Evolutionary conservation across 179 eudicot genomes (phyloP).

Genomic region (Actinidia arguta): DNA sequence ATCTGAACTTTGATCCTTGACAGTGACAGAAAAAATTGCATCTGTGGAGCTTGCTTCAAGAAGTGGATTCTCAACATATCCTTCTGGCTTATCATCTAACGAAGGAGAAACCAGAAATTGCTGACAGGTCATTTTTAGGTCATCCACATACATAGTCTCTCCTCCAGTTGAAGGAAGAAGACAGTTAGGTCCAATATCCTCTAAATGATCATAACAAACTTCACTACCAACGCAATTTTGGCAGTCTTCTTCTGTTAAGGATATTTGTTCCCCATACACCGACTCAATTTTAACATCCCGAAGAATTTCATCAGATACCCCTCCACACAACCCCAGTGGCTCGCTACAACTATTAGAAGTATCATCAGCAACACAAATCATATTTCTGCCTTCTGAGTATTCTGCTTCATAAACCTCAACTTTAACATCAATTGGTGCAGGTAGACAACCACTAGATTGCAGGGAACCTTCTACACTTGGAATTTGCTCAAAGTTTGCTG

Average conservation of each 20-base stretch:
- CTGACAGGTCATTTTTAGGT: conserved; percentile 22
- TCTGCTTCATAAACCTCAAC: conserved; percentile 46
- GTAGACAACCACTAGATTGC: conserved; percentile 24
- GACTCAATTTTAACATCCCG: conserved; percentile 21
- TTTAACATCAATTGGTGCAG: conserved; percentile 34
- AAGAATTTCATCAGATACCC: conserved; percentile 12
- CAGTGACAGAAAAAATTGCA: conserved; percentile 3
- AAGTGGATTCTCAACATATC: conserved; percentile 22
- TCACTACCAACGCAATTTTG: conserved; percentile 42
- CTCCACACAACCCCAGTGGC: not conserved
- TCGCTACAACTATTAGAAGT: conserved; percentile 25
- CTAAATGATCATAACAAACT: conserved; percentile 43
- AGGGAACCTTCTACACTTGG: conserved; percentile 28
- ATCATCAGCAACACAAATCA: conserved; percentile 26
- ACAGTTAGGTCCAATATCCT: conserved; percentile 31
- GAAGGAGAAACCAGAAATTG: conserved; percentile 18
- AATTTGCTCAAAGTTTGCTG: conserved; percentile 35
- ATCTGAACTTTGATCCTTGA: conserved; percentile 20
- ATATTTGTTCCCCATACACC: conserved; percentile 24
- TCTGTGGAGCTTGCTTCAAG: conserved; percentile 37
- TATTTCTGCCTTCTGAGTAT: conserved; percentile 19
- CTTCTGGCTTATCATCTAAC: conserved; percentile 26
- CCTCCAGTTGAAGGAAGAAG: conserved; percentile 25
- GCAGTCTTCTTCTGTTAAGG: conserved; percentile 21
- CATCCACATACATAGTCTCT: conserved; percentile 26